A percentile compares a stretch with the other conserved stretches of the same genome.
These are phyloP conservation scores for Hirschfeldia incana DNA, from an alignment of 345 rosid genomes.

Conservation along the genomic window DNA sequence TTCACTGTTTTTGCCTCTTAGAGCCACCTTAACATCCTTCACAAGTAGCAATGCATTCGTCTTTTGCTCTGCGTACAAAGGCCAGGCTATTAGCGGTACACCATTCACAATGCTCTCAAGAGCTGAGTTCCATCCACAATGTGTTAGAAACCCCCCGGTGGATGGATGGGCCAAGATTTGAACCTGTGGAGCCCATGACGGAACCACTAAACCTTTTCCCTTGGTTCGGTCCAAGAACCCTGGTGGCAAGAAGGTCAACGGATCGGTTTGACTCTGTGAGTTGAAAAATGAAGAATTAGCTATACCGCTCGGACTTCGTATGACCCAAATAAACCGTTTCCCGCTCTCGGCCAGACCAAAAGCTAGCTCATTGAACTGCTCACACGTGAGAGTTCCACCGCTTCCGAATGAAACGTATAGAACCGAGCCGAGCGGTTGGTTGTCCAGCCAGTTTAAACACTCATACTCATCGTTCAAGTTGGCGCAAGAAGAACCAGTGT, in stretches of 20 bases:
- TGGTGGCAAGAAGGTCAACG: slow-evolving; percentile 22
- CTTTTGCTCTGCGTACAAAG: slow-evolving; percentile 37
- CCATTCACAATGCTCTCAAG: slow-evolving; percentile 35
- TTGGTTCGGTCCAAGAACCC: slow-evolving; percentile 30
- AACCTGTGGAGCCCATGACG: slow-evolving; percentile 34
- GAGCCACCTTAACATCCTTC: slow-evolving; percentile 13
- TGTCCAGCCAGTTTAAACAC: slow-evolving; percentile 52
- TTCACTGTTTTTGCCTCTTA: neutral
- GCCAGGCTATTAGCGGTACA: slow-evolving; percentile 37
- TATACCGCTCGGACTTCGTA: slow-evolving; percentile 21
- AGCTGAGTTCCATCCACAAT: slow-evolving; percentile 39
- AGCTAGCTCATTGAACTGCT: slow-evolving; percentile 35
- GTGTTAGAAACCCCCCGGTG: slow-evolving; percentile 27
- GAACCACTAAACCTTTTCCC: slow-evolving; percentile 24
- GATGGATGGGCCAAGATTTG: slow-evolving; percentile 31
- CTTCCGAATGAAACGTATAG: slow-evolving; percentile 75
- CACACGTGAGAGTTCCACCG: slow-evolving; percentile 53
- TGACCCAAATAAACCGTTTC: slow-evolving; percentile 30
- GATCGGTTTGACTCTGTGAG: slow-evolving; percentile 20
- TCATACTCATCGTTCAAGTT: neutral
- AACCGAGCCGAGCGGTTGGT: slow-evolving; percentile 54
- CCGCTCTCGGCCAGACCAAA: slow-evolving; percentile 20
- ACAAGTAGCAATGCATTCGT: slow-evolving; percentile 22
- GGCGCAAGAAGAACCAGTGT: neutral
- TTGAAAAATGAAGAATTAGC: slow-evolving; percentile 26